Evolutionary conservation across 495 filamentous ascomycete genomes (phyloP).

Genomic region (Neurospora sp.): DNA sequence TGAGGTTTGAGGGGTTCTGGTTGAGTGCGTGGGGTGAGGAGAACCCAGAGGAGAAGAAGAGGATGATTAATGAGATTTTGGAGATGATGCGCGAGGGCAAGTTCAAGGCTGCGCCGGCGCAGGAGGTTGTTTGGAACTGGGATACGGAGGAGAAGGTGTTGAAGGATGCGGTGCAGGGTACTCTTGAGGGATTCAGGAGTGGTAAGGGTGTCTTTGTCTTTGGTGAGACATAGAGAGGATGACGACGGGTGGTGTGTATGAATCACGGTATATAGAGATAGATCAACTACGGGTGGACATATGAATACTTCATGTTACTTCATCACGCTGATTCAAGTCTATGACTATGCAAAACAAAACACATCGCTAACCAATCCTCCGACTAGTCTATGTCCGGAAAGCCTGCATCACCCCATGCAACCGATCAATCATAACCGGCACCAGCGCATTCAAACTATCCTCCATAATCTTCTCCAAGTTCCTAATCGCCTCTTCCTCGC

Average conservation of each 20-base stretch:
- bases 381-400: slow-evolving; percentile 53
- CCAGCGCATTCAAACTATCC: slow-evolving; percentile 77
- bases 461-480: slow-evolving; percentile 81
- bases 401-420: slow-evolving; percentile 90
- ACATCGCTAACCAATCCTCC: not conserved
- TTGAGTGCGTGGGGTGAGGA: slow-evolving; percentile 78
- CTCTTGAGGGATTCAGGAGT: slow-evolving; percentile 65
- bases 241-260: not conserved
- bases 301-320: not conserved
- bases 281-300: not conserved
- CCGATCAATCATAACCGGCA: slow-evolving; percentile 89
- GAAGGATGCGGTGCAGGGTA: slow-evolving; percentile 64
- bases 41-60: slow-evolving; percentile 62
- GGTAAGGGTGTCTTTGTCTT: slow-evolving; percentile 92
- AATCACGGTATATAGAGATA: not conserved
- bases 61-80: slow-evolving; percentile 73
- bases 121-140: slow-evolving; percentile 71
- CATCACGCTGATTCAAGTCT: not conserved
- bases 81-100: slow-evolving; percentile 59
- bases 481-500: slow-evolving; percentile 85
- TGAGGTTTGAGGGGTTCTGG: slow-evolving; percentile 89
- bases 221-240: slow-evolving; percentile 19
- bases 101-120: slow-evolving; percentile 73
- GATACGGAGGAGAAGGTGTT: slow-evolving; percentile 61
- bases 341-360: not conserved